These are phyloP conservation scores for Oryza australiensis DNA, from an alignment of 176 grass and related monocot species.

Conservation along the genomic window DNA sequence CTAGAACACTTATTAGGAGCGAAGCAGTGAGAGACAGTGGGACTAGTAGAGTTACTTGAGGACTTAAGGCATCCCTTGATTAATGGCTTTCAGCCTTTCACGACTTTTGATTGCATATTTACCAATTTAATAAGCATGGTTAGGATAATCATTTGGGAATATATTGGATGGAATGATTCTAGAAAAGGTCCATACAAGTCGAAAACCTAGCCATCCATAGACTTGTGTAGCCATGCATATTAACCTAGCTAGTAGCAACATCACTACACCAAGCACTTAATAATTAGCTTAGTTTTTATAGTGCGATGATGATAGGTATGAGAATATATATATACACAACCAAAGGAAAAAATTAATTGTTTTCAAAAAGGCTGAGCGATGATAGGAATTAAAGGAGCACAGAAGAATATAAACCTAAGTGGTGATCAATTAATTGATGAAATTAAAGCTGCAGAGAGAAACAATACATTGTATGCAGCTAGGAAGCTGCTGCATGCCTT, in stretches of 20 bases:
- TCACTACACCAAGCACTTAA: neutral
- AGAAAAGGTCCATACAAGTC: conserved; percentile 18
- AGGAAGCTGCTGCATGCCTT: neutral
- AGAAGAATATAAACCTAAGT: conserved; percentile 25
- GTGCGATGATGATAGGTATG: neutral
- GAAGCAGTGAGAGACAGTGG: conserved; percentile 3
- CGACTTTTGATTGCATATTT: conserved; percentile 36
- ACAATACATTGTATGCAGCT: conserved; percentile 17
- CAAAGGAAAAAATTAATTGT: neutral
- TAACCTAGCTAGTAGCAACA: conserved; percentile 24
- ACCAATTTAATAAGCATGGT: conserved; percentile 25
- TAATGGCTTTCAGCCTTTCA: conserved; percentile 59
- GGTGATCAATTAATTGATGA: neutral
- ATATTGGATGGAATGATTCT: conserved; percentile 40
- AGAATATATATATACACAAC: conserved; percentile 22
- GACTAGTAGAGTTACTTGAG: neutral
- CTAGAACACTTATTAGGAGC: neutral
- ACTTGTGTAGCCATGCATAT: conserved; percentile 45
- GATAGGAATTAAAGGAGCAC: conserved; percentile 5
- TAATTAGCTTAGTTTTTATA: conserved; percentile 25
- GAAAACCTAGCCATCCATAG: conserved; percentile 32
- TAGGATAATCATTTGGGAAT: conserved; percentile 49
- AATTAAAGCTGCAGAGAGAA: neutral
- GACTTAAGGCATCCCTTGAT: conserved; percentile 38
- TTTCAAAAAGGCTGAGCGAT: conserved; percentile 11